Conservation (phyloP, 2,329 filamentous ascomycete genomes). For the Aspergillus transmontanensis region DNA sequence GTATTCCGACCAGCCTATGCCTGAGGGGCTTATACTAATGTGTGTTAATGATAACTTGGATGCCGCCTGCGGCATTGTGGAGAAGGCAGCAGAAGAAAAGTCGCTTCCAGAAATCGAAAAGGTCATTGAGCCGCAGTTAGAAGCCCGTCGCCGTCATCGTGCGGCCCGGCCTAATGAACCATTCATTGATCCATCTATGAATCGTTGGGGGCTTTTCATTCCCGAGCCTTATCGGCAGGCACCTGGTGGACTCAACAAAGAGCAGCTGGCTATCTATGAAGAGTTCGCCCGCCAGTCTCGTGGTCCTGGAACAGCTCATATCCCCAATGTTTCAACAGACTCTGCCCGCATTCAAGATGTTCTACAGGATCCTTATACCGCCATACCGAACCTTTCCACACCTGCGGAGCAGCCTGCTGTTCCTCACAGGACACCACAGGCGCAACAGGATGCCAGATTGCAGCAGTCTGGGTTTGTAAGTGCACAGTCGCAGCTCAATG, state of each 20-base stretch:
- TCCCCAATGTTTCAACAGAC: conserved; percentile 60
- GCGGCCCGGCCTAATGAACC: conserved; percentile 76
- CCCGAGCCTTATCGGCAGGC: conserved; percentile 90
- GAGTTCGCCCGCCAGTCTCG: conserved; percentile 89
- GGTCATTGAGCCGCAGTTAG: conserved; percentile 80
- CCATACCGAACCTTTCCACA: conserved; percentile 63
- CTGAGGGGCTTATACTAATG: conserved; percentile 95
- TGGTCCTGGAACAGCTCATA: conserved; percentile 57
- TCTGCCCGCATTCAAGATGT: conserved; percentile 63
- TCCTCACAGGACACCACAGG: conserved; percentile 59
- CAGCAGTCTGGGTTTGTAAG: conserved; percentile 41
- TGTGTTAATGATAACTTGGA: conserved; percentile 98
- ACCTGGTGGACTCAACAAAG: conserved; percentile 78
- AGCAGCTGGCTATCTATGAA: conserved; percentile 95
- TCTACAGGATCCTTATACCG: conserved; percentile 62
- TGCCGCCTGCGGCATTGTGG: conserved; percentile 87
- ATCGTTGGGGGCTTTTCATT: conserved; percentile 90
- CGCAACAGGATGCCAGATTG: conserved; percentile 48
- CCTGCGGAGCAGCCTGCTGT: conserved; percentile 65
- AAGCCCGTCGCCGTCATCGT: conserved; percentile 75
- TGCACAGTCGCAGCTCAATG: conserved; percentile 58
- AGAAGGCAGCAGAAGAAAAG: conserved; percentile 91
- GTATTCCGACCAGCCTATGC: conserved; percentile 69
- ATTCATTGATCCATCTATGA: conserved; percentile 80
- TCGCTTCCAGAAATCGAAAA: conserved; percentile 94